Base-by-base conservation (phyloP, 2,329 filamentous ascomycete genomes). In the Alternaria hordeiaustralica region DNA sequence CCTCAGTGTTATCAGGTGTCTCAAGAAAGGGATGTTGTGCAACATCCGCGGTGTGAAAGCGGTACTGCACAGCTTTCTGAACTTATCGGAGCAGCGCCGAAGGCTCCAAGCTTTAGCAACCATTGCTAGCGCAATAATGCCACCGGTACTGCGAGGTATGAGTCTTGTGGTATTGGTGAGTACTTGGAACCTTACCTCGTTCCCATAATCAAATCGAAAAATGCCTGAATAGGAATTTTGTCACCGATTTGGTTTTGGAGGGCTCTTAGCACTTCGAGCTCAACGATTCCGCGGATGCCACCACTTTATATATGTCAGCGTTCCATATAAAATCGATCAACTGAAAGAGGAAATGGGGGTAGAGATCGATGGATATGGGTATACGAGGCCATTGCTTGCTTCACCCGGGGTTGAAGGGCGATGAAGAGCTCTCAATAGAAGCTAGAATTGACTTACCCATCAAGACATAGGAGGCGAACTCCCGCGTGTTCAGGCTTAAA, bases 161-260 rank as follows among this genome's bases (percentile, higher is more conserved):
- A 46, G 44, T 8, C 21, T 46, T 46, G 44, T 46, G 7, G n/a
- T 28, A 11, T 20, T 20, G 9, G 15, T 2, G 25, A 36, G 1
- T 36, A 7, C 5, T 13, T 6, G 36, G 12, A 11, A 66, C 3
- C 58, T 28, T 33, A 70, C 71, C 71, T 71, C 5, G 67, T 72
- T 21, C 71, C 71, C 18, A 71, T 80, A 23, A 86, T 82, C 2
- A 86, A 76, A 61, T 86, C 84, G 60, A 86, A 84, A 70, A 86
- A 85, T 2, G 71, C 71, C 49, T 81, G 81, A 3, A 85, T 79
- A 0, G 78, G 78, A 3, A 86, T 62, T 15, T 74, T 68, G 6
- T 74, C 71, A 2, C 80, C 82, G 1, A 85, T 69, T 1, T 71
- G 72, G 20, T 72, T 71, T 63, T 85, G 80, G 9, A 86, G 78